Percentiles rank a stretch among this genome's conserved stretches.
phyloP scores from a whole-genome alignment of 345 rosid genomes.

The Dipteronia sinensis region DNA sequence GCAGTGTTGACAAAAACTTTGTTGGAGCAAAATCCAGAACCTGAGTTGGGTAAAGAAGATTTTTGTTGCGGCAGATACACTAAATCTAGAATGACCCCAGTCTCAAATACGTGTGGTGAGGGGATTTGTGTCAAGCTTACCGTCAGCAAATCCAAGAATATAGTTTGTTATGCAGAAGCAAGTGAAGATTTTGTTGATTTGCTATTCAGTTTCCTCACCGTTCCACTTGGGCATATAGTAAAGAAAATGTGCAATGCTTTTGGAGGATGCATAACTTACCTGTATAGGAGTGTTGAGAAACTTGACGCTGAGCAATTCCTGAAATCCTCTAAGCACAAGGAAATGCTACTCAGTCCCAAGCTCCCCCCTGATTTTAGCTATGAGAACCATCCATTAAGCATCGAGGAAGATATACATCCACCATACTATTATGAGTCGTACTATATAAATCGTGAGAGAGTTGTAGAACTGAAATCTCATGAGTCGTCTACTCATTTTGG shows the following conservation, averaged over 20 bases:
- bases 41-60: background rate
- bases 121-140: constrained; percentile 17
- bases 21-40: background rate
- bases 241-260: constrained; percentile 14
- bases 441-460: too few relatives aligned
- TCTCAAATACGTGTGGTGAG: background rate
- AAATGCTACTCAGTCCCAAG: constrained; percentile 23
- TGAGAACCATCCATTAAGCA: constrained; percentile 3
- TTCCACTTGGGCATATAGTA: constrained; percentile 28
- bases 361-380: constrained; percentile 18
- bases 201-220: constrained; percentile 35
- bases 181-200: constrained; percentile 31
- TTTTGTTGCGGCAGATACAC: background rate
- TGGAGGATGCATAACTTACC: constrained; percentile 14
- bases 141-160: constrained; percentile 29
- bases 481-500: background rate
- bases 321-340: background rate
- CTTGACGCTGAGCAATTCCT: constrained; percentile 19
- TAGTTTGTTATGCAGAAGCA: constrained; percentile 28
- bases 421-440: background rate
- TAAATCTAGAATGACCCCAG: background rate
- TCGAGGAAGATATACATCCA: background rate
- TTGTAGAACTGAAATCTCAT: background rate
- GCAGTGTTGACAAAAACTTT: constrained; percentile 23
- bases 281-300: constrained; percentile 14